Base-by-base conservation (phyloP, 495 filamentous ascomycete genomes). In the Pseudoneurospora amorphoporcata region DNA sequence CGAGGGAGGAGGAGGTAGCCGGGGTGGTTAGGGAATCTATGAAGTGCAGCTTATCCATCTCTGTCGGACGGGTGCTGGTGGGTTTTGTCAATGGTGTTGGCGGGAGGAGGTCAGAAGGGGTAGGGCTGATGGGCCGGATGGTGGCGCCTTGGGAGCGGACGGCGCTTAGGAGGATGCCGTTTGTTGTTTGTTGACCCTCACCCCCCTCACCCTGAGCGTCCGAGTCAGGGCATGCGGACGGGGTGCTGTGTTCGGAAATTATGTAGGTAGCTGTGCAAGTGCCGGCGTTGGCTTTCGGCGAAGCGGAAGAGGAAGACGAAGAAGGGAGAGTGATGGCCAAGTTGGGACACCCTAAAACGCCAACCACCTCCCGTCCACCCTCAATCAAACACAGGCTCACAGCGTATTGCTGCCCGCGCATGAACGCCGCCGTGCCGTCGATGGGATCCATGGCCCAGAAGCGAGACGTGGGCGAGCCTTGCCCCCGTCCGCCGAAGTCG, bases 391-490 rank as follows among this genome's bases (percentile, higher is more conserved):
- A 83, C 12, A 89, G 78, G 69, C 83, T 86, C 2, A 90, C 85
- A 2, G 84, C 88, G 70, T 90, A 90, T 75, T 90, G 88, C 75
- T 86, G 83, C 9, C 83, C 84, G 41, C 79, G 77, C 69, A 90
- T 83, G 72, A 87, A 90, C 6, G 85, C 84, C 3, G 83, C 84
- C 4, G 88, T 90, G 39, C 88, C 88, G 70, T 90, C 88, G 14
- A 90, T 85, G 1, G 88, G 88, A 75, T 90, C 88, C 29, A 90
- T 77, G 8, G 86, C 84, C 88, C 88, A 90, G 23, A 85, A 79
- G n/a, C 86, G 79, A 2, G 80, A 80, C 1, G 76, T 76, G 7
- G 73, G 75, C 0, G 80, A 82, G 39, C 84, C 83, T 1, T 71
- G 74, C 2, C 82, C 83, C 39, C 76, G 77, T 1, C 82, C 86